phyloP scores from a whole-genome alignment of 2,329 filamentous ascomycete species.

The Alternaria panax region DNA sequence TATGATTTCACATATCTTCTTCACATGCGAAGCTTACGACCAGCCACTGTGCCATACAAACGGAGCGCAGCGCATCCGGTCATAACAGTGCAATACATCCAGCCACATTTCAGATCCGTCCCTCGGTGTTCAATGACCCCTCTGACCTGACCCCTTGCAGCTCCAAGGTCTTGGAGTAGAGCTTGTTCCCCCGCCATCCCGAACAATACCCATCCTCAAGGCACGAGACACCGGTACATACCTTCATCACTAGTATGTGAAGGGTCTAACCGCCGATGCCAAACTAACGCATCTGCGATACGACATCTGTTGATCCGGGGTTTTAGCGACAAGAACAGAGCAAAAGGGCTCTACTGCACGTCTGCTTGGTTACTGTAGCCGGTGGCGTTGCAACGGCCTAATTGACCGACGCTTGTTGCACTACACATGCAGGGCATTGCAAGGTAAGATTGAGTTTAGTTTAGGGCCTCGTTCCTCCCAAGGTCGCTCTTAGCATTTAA shows the following conservation, averaged over 20 bases:
- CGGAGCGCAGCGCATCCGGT: neutral
- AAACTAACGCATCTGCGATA: neutral
- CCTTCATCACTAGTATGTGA: neutral
- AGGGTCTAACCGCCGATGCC: neutral
- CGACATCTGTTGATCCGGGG: neutral
- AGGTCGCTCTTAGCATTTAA: neutral
- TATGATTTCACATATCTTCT: neutral
- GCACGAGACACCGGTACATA: neutral
- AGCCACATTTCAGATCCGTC: neutral
- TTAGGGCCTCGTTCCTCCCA: neutral
- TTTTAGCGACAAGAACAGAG: neutral
- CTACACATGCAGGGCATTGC: neutral
- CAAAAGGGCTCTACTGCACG: neutral
- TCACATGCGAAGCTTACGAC: neutral
- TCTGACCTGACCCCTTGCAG: neutral
- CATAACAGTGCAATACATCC: neutral
- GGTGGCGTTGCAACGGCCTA: neutral
- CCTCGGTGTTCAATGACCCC: neutral
- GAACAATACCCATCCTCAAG: neutral
- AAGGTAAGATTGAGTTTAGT: neutral
- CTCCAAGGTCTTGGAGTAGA: constrained; percentile 7
- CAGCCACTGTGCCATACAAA: neutral
- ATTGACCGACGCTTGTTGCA: neutral
- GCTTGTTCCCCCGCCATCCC: constrained; percentile 3
- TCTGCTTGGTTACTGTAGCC: neutral